Evolutionary conservation across 345 rosid genomes (phyloP), one percentile per base, ranked within the genome.

Genomic region (Mallotus nudiflorus): DNA sequence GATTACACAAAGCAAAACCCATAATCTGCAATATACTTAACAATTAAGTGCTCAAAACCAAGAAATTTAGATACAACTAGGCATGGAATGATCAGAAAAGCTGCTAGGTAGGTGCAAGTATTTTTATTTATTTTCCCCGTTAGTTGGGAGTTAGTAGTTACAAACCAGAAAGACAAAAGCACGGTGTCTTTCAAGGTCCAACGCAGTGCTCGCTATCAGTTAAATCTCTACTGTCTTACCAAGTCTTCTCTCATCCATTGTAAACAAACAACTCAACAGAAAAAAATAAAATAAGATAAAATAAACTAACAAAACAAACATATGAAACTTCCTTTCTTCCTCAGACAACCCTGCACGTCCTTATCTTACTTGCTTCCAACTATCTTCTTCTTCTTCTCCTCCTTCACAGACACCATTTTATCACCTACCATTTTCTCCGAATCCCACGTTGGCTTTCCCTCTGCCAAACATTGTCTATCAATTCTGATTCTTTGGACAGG

Each of bases 271-370:
- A 20, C 27, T 52, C 20, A 52, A 52, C 56, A 52, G 20, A 52
- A 52, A 5, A n/a, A 52, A 2, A n/a, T n/a, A n/a, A n/a, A n/a
- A n/a, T n/a, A n/a, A n/a, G n/a, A n/a, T n/a, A n/a, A n/a, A n/a
- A n/a, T n/a, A 10, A 25, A 12, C 46, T 18, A 22, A 55, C 13
- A n/a, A 45, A 33, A 64, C 40, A 39, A 35, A 40, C 44, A 22
- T 20, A 29, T 18, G 18, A 42, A 67, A 29, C 22, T 28, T 40
- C 7, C 20, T 18, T 37, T 54, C 19, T 33, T 19, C 20, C 2
- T 44, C 60, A n/a, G 44, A 81, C 84, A 78, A 7, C 64, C 69
- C 73, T 73, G 79, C 90, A 90, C 87, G 91, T 86, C 65, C 67
- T 45, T 53, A 49, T 69, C 50, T 73, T 76, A 82, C 78, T 75